Evolutionary conservation across 2,329 filamentous ascomycete genomes (phyloP).

Genomic region (Lasiodiplodia citricola): DNA sequence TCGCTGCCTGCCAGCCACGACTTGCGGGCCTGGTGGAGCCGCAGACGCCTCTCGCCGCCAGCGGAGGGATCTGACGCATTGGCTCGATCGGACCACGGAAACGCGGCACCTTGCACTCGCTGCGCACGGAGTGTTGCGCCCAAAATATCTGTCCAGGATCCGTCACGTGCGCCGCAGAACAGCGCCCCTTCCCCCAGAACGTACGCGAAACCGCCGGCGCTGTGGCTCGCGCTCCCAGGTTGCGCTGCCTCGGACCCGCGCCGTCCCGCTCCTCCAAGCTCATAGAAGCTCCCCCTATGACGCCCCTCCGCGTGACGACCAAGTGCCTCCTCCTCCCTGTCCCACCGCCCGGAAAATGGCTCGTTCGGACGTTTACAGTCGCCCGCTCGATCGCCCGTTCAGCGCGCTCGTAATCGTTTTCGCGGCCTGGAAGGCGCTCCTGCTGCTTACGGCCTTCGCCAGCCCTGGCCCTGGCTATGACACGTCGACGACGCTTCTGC

Average conservation of each 20-base stretch:
- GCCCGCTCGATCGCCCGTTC: conserved; percentile 6
- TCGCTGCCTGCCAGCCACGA: not conserved
- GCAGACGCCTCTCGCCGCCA: not conserved
- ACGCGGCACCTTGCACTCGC: conserved; percentile 8
- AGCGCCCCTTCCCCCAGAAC: not conserved
- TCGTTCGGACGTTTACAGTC: not conserved
- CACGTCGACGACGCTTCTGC: conserved; percentile 70
- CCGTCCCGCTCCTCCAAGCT: conserved; percentile 12
- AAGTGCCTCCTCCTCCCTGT: not conserved
- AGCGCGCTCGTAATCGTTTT: conserved; percentile 51
- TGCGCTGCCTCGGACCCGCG: conserved; percentile 3
- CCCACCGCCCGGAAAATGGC: conserved; percentile 9
- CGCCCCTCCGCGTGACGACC: conserved; percentile 6
- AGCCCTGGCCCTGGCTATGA: conserved; percentile 72
- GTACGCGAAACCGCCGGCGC: not conserved
- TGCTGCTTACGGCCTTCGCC: conserved; percentile 65
- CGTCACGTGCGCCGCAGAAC: conserved; percentile 11
- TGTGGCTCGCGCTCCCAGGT: not conserved
- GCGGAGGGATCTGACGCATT: conserved; percentile 5
- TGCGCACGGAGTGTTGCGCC: conserved; percentile 8
- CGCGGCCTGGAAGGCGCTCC: conserved; percentile 67
- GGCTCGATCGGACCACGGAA: conserved; percentile 14
- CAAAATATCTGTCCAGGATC: not conserved
- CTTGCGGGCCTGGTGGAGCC: conserved; percentile 16
- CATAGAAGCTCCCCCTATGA: conserved; percentile 6